These are phyloP conservation scores for Xylaria sp. DNA, from an alignment of 2,329 filamentous ascomycete genomes.

Conservation along the genomic window DNA sequence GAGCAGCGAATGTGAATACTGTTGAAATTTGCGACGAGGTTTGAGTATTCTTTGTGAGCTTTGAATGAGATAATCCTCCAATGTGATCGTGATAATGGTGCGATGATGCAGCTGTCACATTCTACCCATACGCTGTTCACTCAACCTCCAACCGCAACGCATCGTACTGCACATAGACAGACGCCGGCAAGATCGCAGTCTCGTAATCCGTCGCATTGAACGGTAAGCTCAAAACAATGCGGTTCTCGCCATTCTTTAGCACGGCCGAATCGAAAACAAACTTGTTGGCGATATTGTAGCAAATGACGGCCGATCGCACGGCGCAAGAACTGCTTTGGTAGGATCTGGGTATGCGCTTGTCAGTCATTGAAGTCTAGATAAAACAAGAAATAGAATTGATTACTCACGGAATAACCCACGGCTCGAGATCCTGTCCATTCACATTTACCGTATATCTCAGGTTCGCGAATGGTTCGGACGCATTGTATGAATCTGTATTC, in stretches of 20 bases:
- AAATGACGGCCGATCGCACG: slow-evolving; percentile 54
- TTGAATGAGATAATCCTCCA: background rate
- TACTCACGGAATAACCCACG: slow-evolving; percentile 26
- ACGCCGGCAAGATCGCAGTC: slow-evolving; percentile 48
- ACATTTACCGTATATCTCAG: slow-evolving; percentile 43
- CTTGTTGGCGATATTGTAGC: slow-evolving; percentile 57
- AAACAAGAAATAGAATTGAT: background rate
- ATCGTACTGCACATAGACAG: slow-evolving; percentile 61
- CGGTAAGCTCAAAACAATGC: slow-evolving; percentile 53
- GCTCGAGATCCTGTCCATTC: slow-evolving; percentile 37
- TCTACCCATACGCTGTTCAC: background rate
- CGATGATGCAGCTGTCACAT: background rate
- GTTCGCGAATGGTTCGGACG: slow-evolving; percentile 47
- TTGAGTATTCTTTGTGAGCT: no score
- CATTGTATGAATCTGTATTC: slow-evolving; percentile 55
- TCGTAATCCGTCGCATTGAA: slow-evolving; percentile 55
- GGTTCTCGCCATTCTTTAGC: slow-evolving; percentile 49
- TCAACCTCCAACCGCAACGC: slow-evolving; percentile 50
- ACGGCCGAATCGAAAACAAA: slow-evolving; percentile 49
- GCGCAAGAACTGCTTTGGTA: slow-evolving; percentile 56
- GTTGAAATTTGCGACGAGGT: no score
- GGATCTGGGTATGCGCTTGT: background rate
- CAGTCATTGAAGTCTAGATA: background rate
- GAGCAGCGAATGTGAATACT: no score
- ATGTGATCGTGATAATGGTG: background rate